A percentile compares a stretch with the other conserved stretches of the same genome.
Conservation (phyloP, 2,329 filamentous ascomycete species). For the Aspergillus hiratsukae region DNA sequence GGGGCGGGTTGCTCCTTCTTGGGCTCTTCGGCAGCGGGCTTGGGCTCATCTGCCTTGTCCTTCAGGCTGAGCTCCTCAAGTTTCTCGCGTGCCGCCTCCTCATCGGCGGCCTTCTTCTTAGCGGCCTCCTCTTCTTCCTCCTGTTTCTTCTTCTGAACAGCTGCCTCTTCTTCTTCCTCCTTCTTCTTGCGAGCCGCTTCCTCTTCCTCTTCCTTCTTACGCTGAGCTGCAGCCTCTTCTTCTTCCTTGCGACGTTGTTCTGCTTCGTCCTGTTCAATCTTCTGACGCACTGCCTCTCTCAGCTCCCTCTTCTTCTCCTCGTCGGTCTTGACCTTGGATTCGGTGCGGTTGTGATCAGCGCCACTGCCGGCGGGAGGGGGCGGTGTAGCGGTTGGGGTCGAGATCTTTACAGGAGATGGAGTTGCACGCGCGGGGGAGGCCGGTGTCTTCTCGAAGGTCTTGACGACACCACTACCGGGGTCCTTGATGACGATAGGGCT, state of each 20-base stretch:
- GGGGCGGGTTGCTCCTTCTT: conserved; percentile 31
- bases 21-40: conserved; percentile 30
- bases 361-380: conserved; percentile 70
- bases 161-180: conserved; percentile 20
- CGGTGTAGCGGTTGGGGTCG: conserved; percentile 72
- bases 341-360: conserved; percentile 64
- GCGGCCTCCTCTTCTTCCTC: conserved; percentile 26
- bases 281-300: conserved; percentile 48
- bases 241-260: conserved; percentile 47
- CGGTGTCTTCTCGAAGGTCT: conserved; percentile 64
- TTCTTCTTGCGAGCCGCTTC: conserved; percentile 27
- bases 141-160: conserved; percentile 14
- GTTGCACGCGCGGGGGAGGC: conserved; percentile 55
- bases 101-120: conserved; percentile 25
- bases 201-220: conserved; percentile 24
- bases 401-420: conserved; percentile 54
- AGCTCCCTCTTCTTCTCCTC: conserved; percentile 81
- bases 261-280: conserved; percentile 56
- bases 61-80: conserved; percentile 22
- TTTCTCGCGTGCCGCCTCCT: conserved; percentile 18
- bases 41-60: conserved; percentile 44
- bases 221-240: conserved; percentile 35
- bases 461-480: conserved; percentile 70
- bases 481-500: conserved; percentile 81
- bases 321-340: conserved; percentile 69